Conservation (phyloP, 345 rosid species). For the Lepidium africanum region DNA sequence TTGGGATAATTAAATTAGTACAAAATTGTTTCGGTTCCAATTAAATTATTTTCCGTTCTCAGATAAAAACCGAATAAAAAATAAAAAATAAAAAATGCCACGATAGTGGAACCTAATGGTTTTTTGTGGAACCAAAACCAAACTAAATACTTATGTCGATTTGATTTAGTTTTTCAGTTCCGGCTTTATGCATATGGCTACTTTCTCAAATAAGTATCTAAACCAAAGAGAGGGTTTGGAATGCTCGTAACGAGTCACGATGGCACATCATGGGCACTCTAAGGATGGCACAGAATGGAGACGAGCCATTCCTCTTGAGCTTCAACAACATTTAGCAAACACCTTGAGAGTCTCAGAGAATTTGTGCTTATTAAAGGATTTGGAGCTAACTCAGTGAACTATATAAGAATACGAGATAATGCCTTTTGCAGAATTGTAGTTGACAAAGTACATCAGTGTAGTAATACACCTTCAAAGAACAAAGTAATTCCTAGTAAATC, state of each 20-base stretch:
- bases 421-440: not conserved
- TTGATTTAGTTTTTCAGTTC: too few relatives aligned
- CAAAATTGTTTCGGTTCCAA: too few relatives aligned
- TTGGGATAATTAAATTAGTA: too few relatives aligned
- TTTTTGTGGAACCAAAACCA: too few relatives aligned
- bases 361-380: not conserved
- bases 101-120: too few relatives aligned
- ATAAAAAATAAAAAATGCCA: too few relatives aligned
- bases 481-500: not conserved
- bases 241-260: not conserved
- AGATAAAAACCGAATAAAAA: too few relatives aligned
- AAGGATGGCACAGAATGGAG: not conserved
- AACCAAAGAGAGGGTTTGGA: not conserved
- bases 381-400: not conserved
- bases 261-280: too few relatives aligned
- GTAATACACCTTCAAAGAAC: not conserved
- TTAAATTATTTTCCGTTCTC: too few relatives aligned
- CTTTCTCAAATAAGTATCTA: not conserved
- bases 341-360: not conserved
- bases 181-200: too few relatives aligned
- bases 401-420: not conserved
- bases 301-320: not conserved
- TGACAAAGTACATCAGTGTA: not conserved
- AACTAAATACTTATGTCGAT: too few relatives aligned
- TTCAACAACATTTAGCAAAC: not conserved